Conservation (phyloP, 176 grass and related monocot genomes). For the Rhipidocladum racemiflorum region DNA sequence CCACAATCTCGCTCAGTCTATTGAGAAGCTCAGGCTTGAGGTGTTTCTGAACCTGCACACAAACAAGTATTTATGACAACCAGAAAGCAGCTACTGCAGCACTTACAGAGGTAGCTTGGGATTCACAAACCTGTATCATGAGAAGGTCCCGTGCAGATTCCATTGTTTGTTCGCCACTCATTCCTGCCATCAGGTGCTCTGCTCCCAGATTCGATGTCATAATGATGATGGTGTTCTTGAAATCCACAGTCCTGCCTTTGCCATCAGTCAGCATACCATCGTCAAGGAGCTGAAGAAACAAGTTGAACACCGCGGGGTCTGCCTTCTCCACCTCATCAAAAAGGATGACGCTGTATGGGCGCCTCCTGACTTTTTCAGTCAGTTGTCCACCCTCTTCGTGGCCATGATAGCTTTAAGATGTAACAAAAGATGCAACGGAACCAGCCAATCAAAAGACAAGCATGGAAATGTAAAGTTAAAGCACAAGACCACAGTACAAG, state of each 20-base stretch:
- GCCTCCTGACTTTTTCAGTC: conserved; percentile 42
- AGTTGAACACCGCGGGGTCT: conserved; percentile 28
- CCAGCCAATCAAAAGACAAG: not conserved
- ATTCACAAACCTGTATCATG: conserved; percentile 25
- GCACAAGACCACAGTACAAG: not conserved
- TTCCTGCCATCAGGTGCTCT: conserved; percentile 23
- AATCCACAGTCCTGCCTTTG: conserved; percentile 42
- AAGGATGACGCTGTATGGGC: conserved; percentile 39
- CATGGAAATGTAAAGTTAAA: not conserved
- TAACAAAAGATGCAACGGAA: not conserved
- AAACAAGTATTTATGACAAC: not conserved
- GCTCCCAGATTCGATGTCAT: conserved; percentile 63
- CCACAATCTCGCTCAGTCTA: conserved; percentile 50
- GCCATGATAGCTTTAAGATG: not conserved
- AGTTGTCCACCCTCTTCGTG: conserved; percentile 40
- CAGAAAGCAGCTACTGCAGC: not conserved
- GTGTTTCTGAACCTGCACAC: conserved; percentile 40
- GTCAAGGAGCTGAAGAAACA: conserved; percentile 44
- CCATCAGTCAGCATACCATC: conserved; percentile 45
- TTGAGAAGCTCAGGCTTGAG: conserved; percentile 62
- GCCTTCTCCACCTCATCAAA: conserved; percentile 57
- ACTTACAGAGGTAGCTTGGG: not conserved
- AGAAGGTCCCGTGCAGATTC: conserved; percentile 32
- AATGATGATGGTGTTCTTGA: conserved; percentile 52
- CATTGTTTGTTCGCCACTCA: conserved; percentile 23